These are phyloP conservation scores for Heliamphora pulchella DNA, from an alignment of 179 eudicot genomes.

Conservation along the genomic window DNA sequence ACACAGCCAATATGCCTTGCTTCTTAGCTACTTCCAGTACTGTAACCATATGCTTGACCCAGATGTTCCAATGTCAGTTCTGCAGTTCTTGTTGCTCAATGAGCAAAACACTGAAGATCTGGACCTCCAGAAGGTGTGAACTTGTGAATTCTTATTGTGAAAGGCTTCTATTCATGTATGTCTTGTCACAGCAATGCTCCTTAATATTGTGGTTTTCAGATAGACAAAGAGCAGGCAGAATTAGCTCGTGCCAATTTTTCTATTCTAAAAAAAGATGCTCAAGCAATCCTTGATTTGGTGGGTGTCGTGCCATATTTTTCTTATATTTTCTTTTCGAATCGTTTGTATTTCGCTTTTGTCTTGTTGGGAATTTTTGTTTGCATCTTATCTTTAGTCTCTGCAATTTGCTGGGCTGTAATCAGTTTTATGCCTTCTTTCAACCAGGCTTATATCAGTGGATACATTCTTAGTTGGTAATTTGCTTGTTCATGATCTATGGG, in stretches of 20 bases:
- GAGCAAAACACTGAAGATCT: constrained; percentile 69
- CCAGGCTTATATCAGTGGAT: neutral
- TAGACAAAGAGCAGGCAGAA: constrained; percentile 87
- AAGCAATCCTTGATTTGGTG: constrained; percentile 81
- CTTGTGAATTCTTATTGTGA: neutral
- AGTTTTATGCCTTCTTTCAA: neutral
- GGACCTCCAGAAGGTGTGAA: constrained; percentile 74
- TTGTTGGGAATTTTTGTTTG: neutral
- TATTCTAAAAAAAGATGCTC: constrained; percentile 75
- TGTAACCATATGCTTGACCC: constrained; percentile 93
- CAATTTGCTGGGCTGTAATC: neutral
- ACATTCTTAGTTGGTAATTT: neutral
- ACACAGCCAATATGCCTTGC: constrained; percentile 82
- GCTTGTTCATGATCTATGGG: constrained; percentile 2
- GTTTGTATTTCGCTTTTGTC: constrained; percentile 8
- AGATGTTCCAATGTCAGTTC: constrained; percentile 68
- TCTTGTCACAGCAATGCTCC: neutral
- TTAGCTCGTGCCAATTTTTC: constrained; percentile 74
- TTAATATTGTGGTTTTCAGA: constrained; percentile 32
- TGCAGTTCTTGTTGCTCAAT: constrained; percentile 61
- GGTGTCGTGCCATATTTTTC: constrained; percentile 20
- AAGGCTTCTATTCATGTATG: neutral
- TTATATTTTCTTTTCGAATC: neutral
- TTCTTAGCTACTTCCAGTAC: constrained; percentile 90
- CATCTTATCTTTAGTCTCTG: neutral